These are phyloP conservation scores for Aspergillus nidulans DNA, from an alignment of 495 filamentous ascomycete genomes.

Conservation along the genomic window DNA sequence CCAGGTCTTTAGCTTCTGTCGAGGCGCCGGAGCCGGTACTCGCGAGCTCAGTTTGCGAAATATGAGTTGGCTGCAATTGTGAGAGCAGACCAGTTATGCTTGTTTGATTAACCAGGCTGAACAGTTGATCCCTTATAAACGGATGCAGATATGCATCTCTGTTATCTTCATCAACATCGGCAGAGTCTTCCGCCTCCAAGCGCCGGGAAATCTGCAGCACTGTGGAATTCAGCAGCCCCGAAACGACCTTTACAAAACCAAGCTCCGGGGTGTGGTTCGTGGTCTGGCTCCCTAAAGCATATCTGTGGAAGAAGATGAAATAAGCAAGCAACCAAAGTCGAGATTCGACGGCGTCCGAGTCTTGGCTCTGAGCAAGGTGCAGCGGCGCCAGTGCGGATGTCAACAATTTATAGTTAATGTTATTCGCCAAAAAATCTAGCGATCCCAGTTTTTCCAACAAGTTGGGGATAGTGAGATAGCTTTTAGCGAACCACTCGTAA, in stretches of 20 bases:
- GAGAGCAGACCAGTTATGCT: constrained; percentile 58
- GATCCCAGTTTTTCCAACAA: constrained; percentile 36
- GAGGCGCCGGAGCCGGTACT: constrained; percentile 27
- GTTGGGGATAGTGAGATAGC: constrained; percentile 50
- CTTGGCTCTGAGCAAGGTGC: constrained; percentile 12
- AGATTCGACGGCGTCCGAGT: constrained; percentile 27
- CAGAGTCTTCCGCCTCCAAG: constrained; percentile 48
- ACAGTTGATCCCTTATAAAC: constrained; percentile 57
- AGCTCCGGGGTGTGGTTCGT: constrained; percentile 45
- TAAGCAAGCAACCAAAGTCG: constrained; percentile 77
- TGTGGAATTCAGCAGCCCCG: constrained; percentile 57
- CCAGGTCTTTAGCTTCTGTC: constrained; percentile 67
- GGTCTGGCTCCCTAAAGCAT: constrained; percentile 40
- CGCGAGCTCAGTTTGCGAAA: constrained; percentile 24
- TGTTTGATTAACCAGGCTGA: constrained; percentile 60
- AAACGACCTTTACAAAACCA: constrained; percentile 61
- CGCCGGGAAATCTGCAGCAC: constrained; percentile 53
- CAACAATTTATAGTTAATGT: constrained; percentile 52
- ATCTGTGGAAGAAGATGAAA: constrained; percentile 68
- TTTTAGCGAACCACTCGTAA: constrained; percentile 55
- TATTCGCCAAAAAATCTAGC: constrained; percentile 43
- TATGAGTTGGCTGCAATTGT: constrained; percentile 31
- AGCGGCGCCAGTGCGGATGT: constrained; percentile 42
- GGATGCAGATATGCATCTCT: constrained; percentile 40
- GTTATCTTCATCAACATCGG: constrained; percentile 30